Percentiles rank a stretch among this genome's conserved stretches.
Conservation (phyloP, 257 asterid species). For the Eustoma russellianum region DNA sequence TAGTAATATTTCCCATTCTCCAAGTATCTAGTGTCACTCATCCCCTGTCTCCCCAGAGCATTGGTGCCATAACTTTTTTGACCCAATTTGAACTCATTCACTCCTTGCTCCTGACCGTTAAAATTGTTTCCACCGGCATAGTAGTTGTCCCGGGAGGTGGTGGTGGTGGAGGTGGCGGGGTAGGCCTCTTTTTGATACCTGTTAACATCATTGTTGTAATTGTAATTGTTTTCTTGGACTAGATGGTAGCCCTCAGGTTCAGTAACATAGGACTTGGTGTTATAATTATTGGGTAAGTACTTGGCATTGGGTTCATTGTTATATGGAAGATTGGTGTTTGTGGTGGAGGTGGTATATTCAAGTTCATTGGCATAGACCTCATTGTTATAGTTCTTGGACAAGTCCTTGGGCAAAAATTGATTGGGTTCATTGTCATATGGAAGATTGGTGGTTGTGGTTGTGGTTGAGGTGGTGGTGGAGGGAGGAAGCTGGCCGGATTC, state of each 20-base stretch:
- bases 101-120: constrained; percentile 24
- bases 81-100: constrained; percentile 3
- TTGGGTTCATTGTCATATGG: constrained; percentile 9
- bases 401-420: constrained; percentile 33
- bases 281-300: constrained; percentile 78
- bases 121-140: constrained; percentile 9
- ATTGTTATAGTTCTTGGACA: constrained; percentile 79
- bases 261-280: constrained; percentile 63
- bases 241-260: constrained; percentile 27
- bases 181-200: too few relatives aligned
- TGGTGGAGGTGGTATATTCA: constrained; percentile 26
- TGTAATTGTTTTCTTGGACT: background rate
- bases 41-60: constrained; percentile 46
- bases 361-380: constrained; percentile 56
- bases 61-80: constrained; percentile 10
- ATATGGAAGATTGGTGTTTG: constrained; percentile 3
- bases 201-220: constrained; percentile 5
- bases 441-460: background rate
- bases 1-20: constrained; percentile 57
- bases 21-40: constrained; percentile 76
- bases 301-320: constrained; percentile 20
- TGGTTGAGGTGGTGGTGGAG: constrained; percentile 29
- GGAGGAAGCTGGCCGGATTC: constrained; percentile 60
- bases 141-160: background rate
- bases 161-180: background rate